Percentiles rank a stretch among this genome's conserved stretches.
These are phyloP conservation scores for Aspergillus pseudoviridinutans DNA, from an alignment of 2,329 filamentous ascomycete genomes.

Conservation along the genomic window DNA sequence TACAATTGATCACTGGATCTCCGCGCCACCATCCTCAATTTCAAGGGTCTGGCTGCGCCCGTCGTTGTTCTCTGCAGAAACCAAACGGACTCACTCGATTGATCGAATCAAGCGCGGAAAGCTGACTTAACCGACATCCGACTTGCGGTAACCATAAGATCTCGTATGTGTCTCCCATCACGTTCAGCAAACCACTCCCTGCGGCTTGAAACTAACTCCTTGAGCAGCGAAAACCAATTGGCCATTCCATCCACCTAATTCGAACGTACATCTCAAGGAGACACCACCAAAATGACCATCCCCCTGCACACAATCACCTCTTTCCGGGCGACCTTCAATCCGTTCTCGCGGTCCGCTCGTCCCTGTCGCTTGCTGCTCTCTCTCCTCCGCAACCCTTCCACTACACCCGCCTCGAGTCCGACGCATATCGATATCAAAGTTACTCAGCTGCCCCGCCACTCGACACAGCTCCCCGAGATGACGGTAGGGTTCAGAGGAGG, in stretches of 20 bases:
- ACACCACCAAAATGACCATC: conserved; percentile 30
- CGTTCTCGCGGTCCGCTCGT: conserved; percentile 75
- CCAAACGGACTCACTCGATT: background rate
- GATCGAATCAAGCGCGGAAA: background rate
- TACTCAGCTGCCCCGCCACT: conserved; percentile 66
- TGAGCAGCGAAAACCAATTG: background rate
- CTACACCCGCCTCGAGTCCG: conserved; percentile 72
- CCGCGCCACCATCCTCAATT: background rate
- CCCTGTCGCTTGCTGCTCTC: conserved; percentile 86
- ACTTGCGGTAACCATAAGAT: background rate
- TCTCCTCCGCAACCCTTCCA: conserved; percentile 75
- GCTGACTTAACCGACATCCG: background rate
- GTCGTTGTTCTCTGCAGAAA: background rate
- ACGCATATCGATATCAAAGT: conserved; percentile 72
- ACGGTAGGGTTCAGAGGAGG: conserved; percentile 92
- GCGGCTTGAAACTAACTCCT: background rate
- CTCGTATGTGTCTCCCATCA: background rate
- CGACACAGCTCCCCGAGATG: conserved; percentile 65
- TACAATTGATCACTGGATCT: background rate
- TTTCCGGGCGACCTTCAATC: conserved; percentile 84
- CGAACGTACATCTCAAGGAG: background rate
- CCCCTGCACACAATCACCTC: conserved; percentile 56
- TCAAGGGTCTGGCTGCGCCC: background rate
- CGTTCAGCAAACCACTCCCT: background rate
- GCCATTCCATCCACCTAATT: background rate